A percentile compares a stretch with the other conserved stretches of the same genome.
Evolutionary conservation across 2,329 filamentous ascomycete genomes (phyloP).

Genomic region (Pseudocercospora vitis): DNA sequence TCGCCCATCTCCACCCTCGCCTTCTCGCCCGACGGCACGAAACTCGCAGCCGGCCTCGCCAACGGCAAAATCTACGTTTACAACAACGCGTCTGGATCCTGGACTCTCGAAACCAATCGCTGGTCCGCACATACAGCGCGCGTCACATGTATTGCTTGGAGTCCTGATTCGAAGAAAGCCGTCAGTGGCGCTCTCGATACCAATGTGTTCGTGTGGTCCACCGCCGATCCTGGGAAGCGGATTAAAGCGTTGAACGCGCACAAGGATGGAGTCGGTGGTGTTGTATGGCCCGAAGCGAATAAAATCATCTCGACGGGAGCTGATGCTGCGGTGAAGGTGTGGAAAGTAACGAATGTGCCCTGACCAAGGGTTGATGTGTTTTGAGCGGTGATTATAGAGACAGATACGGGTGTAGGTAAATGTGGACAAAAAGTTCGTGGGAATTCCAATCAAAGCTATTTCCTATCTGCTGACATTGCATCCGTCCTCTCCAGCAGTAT

Average conservation of each 20-base stretch:
- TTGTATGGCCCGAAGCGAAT: constrained; percentile 69
- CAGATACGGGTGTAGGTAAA: too few relatives aligned
- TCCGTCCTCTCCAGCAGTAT: too few relatives aligned
- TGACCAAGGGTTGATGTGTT: too few relatives aligned
- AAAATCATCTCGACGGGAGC: constrained; percentile 78
- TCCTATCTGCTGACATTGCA: too few relatives aligned
- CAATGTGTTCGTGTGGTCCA: constrained; percentile 88
- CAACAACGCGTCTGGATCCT: constrained; percentile 48
- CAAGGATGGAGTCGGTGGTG: constrained; percentile 90
- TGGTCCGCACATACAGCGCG: constrained; percentile 72
- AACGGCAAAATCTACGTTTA: constrained; percentile 88
- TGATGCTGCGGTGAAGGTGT: constrained; percentile 89
- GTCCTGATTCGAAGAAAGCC: constrained; percentile 71
- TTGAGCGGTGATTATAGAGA: too few relatives aligned
- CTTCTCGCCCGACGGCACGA: constrained; percentile 75
- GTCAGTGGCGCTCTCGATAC: constrained; percentile 87
- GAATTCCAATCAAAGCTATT: too few relatives aligned
- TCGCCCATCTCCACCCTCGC: constrained; percentile 75
- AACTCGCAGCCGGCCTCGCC: constrained; percentile 78
- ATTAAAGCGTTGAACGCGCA: constrained; percentile 85
- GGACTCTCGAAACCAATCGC: constrained; percentile 74
- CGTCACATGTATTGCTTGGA: constrained; percentile 73
- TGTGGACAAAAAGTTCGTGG: too few relatives aligned
- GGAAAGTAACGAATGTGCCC: constrained; percentile 60
- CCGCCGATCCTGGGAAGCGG: constrained; percentile 77